phyloP scores from a whole-genome alignment of 371 early-diverging fungal genomes.

The Amoeboaphelidium occidentale region DNA sequence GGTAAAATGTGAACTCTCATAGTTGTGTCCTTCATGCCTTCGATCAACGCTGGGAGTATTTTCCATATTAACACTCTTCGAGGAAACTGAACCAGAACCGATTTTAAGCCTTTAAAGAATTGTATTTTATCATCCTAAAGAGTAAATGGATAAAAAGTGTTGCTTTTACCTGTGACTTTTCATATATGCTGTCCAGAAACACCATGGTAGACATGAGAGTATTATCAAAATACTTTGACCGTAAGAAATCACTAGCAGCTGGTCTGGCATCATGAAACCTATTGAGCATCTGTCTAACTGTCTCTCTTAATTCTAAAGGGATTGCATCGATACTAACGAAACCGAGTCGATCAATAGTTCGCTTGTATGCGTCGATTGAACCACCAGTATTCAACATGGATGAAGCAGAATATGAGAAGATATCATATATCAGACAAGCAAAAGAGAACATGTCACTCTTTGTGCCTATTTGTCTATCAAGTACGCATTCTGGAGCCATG shows the following conservation, averaged over 20 bases:
- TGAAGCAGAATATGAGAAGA: too few species aligned
- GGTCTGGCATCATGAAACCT: too few species aligned
- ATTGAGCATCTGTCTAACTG: too few species aligned
- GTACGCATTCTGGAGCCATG: conserved; percentile 50
- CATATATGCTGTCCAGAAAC: conserved; percentile 48
- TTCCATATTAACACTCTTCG: conserved; percentile 23
- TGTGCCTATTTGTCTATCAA: conserved; percentile 24
- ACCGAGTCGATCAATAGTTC: too few species aligned
- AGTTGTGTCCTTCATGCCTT: conserved; percentile 40
- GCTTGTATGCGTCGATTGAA: too few species aligned
- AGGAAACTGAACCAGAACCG: conserved; percentile 43
- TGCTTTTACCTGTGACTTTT: conserved; percentile 44
- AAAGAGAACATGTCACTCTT: conserved; percentile 49
- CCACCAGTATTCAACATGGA: too few species aligned
- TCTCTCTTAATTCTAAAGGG: too few species aligned
- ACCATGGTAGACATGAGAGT: conserved; percentile 47
- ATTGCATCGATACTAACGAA: too few species aligned
- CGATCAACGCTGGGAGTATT: conserved; percentile 40
- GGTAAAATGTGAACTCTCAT: conserved; percentile 45
- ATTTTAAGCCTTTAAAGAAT: conserved; percentile 47
- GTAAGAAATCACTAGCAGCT: conserved; percentile 31
- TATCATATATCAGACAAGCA: conserved; percentile 48
- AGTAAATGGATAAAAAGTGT: too few species aligned
- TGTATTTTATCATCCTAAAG: conserved; percentile 51
- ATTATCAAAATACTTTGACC: conserved; percentile 46